A percentile compares a stretch with the other conserved stretches of the same genome.
phyloP scores from a whole-genome alignment of 139 green algal species.

The Auxenochlorella pyrenoidosa region DNA sequence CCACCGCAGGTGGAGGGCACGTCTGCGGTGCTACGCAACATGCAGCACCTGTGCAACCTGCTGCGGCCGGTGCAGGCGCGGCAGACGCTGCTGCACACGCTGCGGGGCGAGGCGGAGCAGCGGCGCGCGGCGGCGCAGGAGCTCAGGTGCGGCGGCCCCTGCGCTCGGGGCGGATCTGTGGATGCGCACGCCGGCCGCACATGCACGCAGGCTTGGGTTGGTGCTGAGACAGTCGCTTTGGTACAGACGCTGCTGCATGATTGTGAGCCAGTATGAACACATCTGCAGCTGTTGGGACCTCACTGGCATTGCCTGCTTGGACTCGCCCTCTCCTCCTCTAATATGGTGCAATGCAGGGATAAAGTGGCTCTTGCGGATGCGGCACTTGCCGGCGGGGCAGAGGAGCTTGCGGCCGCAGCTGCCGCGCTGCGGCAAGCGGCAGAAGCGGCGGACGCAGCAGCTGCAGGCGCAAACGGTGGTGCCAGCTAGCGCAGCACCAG shows the following conservation, averaged over 20 bases:
- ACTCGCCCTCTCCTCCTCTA: neutral
- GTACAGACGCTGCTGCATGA: neutral
- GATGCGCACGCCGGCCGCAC: no score
- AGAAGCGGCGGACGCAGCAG: neutral
- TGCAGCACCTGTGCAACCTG: constrained; percentile 72
- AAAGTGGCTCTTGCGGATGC: constrained; percentile 7
- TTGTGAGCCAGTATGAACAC: neutral
- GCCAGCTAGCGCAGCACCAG: neutral
- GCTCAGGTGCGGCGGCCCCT: constrained; percentile 10
- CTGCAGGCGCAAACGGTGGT: neutral
- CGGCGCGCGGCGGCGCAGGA: constrained; percentile 19
- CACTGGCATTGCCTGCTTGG: neutral
- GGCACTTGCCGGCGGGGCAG: neutral
- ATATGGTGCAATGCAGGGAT: neutral
- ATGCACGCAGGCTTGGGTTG: no score
- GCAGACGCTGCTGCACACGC: constrained; percentile 30
- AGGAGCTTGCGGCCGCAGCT: constrained; percentile 10
- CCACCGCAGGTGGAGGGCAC: constrained; percentile 61
- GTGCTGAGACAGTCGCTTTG: no score
- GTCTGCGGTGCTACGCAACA: constrained; percentile 66
- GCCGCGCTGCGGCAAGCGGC: constrained; percentile 6
- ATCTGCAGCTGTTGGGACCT: neutral
- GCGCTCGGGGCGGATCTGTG: no score
- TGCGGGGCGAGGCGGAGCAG: constrained; percentile 20
- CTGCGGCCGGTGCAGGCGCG: constrained; percentile 67